Percentiles rank a stretch among this genome's conserved stretches.
phyloP scores from a whole-genome alignment of 106 monocot species.

The Acorus calamus region DNA sequence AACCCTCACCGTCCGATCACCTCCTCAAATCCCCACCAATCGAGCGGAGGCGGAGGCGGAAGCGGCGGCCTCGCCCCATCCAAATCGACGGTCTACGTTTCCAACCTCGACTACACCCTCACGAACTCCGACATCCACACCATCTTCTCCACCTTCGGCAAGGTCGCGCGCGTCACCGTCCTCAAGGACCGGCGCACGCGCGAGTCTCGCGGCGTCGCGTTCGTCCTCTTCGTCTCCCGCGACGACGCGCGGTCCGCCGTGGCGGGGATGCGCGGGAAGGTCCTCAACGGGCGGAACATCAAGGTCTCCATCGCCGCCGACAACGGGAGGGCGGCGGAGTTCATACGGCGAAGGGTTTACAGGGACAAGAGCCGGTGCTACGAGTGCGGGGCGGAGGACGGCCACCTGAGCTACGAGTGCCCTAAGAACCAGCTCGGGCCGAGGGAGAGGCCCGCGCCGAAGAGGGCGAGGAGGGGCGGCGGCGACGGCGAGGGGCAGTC shows the following conservation, averaged over 20 bases:
- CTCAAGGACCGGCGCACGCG: slow-evolving; percentile 71
- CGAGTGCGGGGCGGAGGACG: slow-evolving; percentile 77
- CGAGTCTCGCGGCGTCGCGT: slow-evolving; percentile 79
- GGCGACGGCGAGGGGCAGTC: not conserved
- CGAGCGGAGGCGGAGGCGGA: slow-evolving; percentile 19
- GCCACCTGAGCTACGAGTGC: slow-evolving; percentile 91
- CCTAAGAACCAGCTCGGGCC: slow-evolving; percentile 70
- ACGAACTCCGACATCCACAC: slow-evolving; percentile 98
- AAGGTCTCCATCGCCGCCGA: slow-evolving; percentile 78
- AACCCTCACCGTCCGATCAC: not conserved
- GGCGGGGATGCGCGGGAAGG: slow-evolving; percentile 44
- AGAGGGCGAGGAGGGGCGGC: slow-evolving; percentile 23
- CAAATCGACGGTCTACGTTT: slow-evolving; percentile 89
- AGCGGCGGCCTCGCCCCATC: slow-evolving; percentile 88
- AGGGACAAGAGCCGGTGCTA: slow-evolving; percentile 91
- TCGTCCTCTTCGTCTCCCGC: slow-evolving; percentile 90
- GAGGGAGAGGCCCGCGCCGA: slow-evolving; percentile 60
- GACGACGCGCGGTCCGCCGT: slow-evolving; percentile 60
- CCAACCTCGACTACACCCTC: slow-evolving; percentile 76
- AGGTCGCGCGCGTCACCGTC: slow-evolving; percentile 88
- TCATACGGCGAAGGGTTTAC: slow-evolving; percentile 74
- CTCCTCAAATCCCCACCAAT: not conserved
- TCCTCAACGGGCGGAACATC: slow-evolving; percentile 80
- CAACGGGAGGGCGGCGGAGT: slow-evolving; percentile 84
- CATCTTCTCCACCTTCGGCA: slow-evolving; percentile 96